These are phyloP conservation scores for Alternaria solani DNA, from an alignment of 2,329 filamentous ascomycete species.

Conservation along the genomic window DNA sequence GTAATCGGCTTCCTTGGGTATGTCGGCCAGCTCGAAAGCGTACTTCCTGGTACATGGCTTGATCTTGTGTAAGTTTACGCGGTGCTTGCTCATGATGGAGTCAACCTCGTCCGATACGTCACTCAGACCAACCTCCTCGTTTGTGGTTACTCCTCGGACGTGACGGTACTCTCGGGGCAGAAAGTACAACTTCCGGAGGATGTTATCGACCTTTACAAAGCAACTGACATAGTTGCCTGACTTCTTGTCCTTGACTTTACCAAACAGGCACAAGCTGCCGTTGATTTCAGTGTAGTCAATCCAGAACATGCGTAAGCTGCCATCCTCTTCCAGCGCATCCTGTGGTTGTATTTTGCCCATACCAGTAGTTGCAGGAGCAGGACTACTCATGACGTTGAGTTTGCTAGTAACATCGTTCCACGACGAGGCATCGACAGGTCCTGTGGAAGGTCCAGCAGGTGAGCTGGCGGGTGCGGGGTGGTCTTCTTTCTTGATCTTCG, in stretches of 20 bases:
- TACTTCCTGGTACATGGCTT: conserved; percentile 91
- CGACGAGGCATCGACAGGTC: conserved; percentile 73
- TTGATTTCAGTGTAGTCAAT: conserved; percentile 93
- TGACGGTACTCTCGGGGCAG: conserved; percentile 75
- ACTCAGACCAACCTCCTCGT: conserved; percentile 82
- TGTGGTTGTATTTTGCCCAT: conserved; percentile 84
- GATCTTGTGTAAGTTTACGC: conserved; percentile 90
- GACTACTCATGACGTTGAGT: conserved; percentile 83
- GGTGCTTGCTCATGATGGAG: conserved; percentile 83
- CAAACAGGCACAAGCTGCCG: conserved; percentile 90
- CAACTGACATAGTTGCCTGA: conserved; percentile 83
- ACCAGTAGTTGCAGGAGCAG: conserved; percentile 67
- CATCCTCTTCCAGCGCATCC: conserved; percentile 92
- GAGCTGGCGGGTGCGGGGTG: conserved; percentile 78
- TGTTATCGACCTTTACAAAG: conserved; percentile 95
- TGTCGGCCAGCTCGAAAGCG: conserved; percentile 86
- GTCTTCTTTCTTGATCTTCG: conserved; percentile 72
- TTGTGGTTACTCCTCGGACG: conserved; percentile 70
- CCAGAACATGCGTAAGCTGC: conserved; percentile 95
- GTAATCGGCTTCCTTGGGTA: conserved; percentile 90
- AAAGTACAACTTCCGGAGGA: conserved; percentile 91
- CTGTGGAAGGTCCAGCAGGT: conserved; percentile 67
- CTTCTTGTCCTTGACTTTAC: conserved; percentile 92
- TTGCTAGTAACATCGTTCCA: conserved; percentile 90
- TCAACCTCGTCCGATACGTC: conserved; percentile 93